Conservation (phyloP, 108 stramenopile species). For the Asterionellopsis glacialis region DNA sequence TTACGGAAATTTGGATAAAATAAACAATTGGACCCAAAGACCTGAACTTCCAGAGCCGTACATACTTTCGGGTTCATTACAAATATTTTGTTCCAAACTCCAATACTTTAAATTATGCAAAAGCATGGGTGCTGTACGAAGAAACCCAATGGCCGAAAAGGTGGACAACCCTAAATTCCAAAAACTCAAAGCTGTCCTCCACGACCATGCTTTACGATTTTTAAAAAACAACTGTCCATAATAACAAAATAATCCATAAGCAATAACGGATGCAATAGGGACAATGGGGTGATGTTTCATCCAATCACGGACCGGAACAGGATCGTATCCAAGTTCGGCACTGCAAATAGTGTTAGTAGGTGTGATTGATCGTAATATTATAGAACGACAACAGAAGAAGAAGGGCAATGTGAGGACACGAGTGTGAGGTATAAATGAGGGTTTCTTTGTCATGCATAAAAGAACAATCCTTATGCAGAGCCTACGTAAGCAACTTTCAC, state of each 20-base stretch:
- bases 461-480: no score
- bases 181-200: slow-evolving; percentile 52
- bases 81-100: slow-evolving; percentile 64
- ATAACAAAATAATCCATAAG: slow-evolving; percentile 30
- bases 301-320: slow-evolving; percentile 30
- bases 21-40: slow-evolving; percentile 91
- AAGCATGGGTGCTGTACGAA: slow-evolving; percentile 87
- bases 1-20: slow-evolving; percentile 87
- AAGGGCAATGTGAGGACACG: background rate
- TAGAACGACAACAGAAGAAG: background rate
- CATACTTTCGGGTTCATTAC: slow-evolving; percentile 52
- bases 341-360: slow-evolving; percentile 25
- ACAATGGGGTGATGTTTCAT: slow-evolving; percentile 41
- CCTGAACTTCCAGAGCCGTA: slow-evolving; percentile 85
- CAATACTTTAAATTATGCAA: slow-evolving; percentile 66
- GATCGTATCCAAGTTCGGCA: slow-evolving; percentile 39
- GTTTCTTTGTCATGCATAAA: no score
- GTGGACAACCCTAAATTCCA: slow-evolving; percentile 89
- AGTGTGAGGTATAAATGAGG: background rate
- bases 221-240: slow-evolving; percentile 29
- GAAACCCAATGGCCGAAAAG: slow-evolving; percentile 84
- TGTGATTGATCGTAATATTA: no score
- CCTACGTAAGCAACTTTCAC: no score
- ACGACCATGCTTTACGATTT: slow-evolving; percentile 54
- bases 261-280: slow-evolving; percentile 28